Conservation (phyloP, 1,284 basidiomycete genomes). For the Microbotryum intermedium region DNA sequence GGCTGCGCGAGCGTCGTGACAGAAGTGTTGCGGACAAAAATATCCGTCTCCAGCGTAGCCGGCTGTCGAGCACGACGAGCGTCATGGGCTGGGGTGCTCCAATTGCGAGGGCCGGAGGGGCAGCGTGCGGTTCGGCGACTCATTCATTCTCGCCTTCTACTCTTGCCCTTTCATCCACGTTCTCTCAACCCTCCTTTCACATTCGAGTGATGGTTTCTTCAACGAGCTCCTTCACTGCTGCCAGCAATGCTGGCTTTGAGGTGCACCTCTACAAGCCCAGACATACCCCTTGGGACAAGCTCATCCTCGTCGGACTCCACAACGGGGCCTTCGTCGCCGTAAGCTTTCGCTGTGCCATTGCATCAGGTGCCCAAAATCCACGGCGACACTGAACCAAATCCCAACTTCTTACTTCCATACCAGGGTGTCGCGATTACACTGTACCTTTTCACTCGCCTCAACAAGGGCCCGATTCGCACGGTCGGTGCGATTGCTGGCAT, state of each 20-base stretch:
- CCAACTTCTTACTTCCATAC: too few relatives aligned
- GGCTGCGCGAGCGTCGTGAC: too few relatives aligned
- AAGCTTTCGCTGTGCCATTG: slow-evolving; percentile 2
- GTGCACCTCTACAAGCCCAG: background rate
- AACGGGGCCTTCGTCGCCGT: background rate
- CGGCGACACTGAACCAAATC: too few relatives aligned
- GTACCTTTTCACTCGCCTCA: background rate
- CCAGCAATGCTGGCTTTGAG: background rate
- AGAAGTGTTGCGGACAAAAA: too few relatives aligned
- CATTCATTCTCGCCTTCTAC: background rate
- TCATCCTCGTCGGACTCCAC: background rate
- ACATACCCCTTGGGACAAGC: background rate
- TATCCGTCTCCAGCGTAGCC: too few relatives aligned
- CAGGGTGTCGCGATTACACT: background rate
- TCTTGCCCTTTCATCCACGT: background rate
- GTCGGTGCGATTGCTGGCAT: background rate
- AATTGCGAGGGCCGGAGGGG: background rate
- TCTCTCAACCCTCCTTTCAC: background rate
- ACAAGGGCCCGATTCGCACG: background rate
- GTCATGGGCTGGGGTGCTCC: background rate
- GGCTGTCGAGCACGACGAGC: background rate
- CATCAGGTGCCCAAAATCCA: too few relatives aligned
- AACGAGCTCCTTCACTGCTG: background rate
- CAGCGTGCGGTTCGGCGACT: background rate
- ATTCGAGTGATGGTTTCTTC: background rate